Evolutionary conservation across 768 basidiomycete genomes (phyloP).

Genomic region (Termitomyces sp.): DNA sequence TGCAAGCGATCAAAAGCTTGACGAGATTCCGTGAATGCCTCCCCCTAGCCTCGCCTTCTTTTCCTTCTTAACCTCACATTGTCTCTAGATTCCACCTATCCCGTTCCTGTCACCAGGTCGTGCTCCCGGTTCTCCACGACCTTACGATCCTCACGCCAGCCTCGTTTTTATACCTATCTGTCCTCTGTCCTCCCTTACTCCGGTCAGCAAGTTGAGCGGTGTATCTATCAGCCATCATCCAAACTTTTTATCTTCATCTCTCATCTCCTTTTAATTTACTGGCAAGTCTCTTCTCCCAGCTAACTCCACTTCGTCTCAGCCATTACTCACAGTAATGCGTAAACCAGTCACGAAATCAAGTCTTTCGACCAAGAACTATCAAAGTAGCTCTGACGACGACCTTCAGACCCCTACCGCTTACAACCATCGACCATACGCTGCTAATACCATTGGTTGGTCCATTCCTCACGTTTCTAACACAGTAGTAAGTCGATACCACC

Average conservation of each 20-base stretch:
- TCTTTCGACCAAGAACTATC: conserved; percentile 43
- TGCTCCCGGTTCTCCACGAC: conserved; percentile 28
- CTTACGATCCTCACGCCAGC: conserved; percentile 58
- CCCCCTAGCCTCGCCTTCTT: conserved; percentile 57
- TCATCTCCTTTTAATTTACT: conserved; percentile 38
- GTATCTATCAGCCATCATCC: conserved; percentile 23
- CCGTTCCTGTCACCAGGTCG: conserved; percentile 26
- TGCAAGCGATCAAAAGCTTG: conserved; percentile 74
- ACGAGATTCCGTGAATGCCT: conserved; percentile 47
- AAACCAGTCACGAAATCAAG: conserved; percentile 56
- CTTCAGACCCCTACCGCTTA: conserved; percentile 32
- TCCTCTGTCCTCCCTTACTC: conserved; percentile 20
- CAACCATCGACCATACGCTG: conserved; percentile 28
- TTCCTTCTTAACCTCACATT: conserved; percentile 43
- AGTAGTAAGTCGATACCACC: conserved; percentile 37
- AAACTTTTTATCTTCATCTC: conserved; percentile 22
- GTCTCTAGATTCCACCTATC: conserved; percentile 25
- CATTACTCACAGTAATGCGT: conserved; percentile 56
- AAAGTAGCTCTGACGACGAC: conserved; percentile 30
- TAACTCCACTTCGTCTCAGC: conserved; percentile 22
- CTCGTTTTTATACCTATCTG: conserved; percentile 55
- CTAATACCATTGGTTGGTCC: conserved; percentile 48
- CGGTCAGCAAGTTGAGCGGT: conserved; percentile 20
- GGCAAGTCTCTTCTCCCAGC: conserved; percentile 29
- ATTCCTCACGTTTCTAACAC: conserved; percentile 41